Conservation (phyloP, 495 filamentous ascomycete genomes). For the Aspergillus wentii region DNA sequence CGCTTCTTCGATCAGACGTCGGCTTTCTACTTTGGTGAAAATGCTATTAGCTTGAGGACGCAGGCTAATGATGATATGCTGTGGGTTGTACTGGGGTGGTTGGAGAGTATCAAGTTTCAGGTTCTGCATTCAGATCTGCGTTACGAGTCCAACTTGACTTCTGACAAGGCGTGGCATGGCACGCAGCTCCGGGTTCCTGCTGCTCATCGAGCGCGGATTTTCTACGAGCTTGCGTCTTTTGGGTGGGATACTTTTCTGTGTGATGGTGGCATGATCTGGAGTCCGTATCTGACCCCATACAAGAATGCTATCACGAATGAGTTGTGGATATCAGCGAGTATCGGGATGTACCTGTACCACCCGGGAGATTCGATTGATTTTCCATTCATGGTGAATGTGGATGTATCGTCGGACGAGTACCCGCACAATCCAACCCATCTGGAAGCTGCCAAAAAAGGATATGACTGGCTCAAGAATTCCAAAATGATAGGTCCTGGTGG, state of each 20-base stretch:
- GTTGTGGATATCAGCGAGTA: slow-evolving; percentile 76
- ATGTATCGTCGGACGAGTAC: slow-evolving; percentile 16
- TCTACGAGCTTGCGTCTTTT: slow-evolving; percentile 73
- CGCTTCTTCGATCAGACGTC: slow-evolving; percentile 73
- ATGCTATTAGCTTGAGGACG: slow-evolving; percentile 66
- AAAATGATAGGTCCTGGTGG: slow-evolving; percentile 81
- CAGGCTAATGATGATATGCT: slow-evolving; percentile 96
- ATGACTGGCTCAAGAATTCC: slow-evolving; percentile 70
- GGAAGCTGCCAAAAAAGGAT: slow-evolving; percentile 66
- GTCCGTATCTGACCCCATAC: slow-evolving; percentile 73
- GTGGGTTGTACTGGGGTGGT: slow-evolving; percentile 93
- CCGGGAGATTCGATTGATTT: slow-evolving; percentile 71
- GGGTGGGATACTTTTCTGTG: slow-evolving; percentile 86
- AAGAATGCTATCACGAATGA: slow-evolving; percentile 99
- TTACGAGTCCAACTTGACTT: slow-evolving; percentile 16
- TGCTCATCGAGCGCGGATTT: slow-evolving; percentile 80
- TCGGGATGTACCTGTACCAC: slow-evolving; percentile 88
- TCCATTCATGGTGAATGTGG: slow-evolving; percentile 48
- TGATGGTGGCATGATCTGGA: slow-evolving; percentile 91
- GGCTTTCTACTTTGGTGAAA: slow-evolving; percentile 82
- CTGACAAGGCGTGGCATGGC: slow-evolving; percentile 68
- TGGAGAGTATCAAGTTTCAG: slow-evolving; percentile 76
- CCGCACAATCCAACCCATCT: slow-evolving; percentile 64
- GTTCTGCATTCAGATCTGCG: slow-evolving; percentile 63
- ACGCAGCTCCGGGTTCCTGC: slow-evolving; percentile 71